These are phyloP conservation scores for Chalaropsis ovoidea DNA, from an alignment of 2,329 filamentous ascomycete species.

Conservation along the genomic window DNA sequence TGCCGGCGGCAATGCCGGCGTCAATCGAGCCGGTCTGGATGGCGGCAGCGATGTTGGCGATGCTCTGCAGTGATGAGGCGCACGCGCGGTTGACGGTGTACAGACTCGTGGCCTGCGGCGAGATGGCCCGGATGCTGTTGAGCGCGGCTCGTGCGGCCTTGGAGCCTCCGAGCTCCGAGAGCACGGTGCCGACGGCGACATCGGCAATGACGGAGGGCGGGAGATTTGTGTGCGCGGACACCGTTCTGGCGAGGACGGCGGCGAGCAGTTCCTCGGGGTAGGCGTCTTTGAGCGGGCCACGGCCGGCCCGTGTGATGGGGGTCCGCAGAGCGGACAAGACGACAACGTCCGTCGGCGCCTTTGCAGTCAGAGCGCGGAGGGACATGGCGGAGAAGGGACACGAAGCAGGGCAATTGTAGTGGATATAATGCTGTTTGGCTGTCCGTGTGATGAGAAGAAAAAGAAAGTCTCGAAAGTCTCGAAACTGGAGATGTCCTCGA, in stretches of 20 bases:
- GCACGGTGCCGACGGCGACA: conserved; percentile 75
- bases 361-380: conserved; percentile 15
- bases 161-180: conserved; percentile 79
- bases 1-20: conserved; percentile 71
- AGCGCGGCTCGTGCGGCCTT: conserved; percentile 89
- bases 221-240: conserved; percentile 58
- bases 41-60: conserved; percentile 61
- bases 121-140: conserved; percentile 59
- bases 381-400: background rate
- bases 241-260: conserved; percentile 49
- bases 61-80: conserved; percentile 64
- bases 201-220: conserved; percentile 50
- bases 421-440: too few relatives aligned
- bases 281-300: conserved; percentile 94
- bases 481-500: background rate
- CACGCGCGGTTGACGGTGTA: conserved; percentile 87
- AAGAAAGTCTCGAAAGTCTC: background rate
- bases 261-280: conserved; percentile 78
- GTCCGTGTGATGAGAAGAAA: background rate
- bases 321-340: conserved; percentile 88
- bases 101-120: conserved; percentile 60
- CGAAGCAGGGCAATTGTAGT: too few relatives aligned
- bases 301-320: conserved; percentile 74
- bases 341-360: conserved; percentile 57
- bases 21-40: conserved; percentile 66